Evolutionary conservation across 345 rosid genomes (phyloP).

Genomic region (Dimocarpus longan): DNA sequence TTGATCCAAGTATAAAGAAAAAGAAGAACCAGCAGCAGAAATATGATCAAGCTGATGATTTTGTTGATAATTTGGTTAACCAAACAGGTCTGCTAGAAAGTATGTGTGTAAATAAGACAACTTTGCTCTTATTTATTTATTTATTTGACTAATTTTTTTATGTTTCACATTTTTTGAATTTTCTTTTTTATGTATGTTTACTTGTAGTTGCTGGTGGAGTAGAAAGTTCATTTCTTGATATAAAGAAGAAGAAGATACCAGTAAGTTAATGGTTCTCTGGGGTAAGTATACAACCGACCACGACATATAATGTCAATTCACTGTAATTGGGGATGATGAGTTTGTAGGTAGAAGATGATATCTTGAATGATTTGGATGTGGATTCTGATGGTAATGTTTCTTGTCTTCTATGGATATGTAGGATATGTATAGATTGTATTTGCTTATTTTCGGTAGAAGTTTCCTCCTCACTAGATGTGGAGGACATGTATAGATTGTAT

Average conservation of each 20-base stretch:
- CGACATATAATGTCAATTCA: not conserved
- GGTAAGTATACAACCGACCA: not conserved
- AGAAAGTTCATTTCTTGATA: not conserved
- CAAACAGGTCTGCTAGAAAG: not conserved
- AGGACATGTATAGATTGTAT: not conserved
- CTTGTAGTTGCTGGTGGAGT: not conserved
- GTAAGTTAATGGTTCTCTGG: not conserved
- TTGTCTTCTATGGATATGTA: not conserved
- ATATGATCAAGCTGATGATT: not conserved
- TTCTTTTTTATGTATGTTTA: not conserved
- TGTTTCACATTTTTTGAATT: no score
- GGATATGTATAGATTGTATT: no score
- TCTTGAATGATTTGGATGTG: not conserved
- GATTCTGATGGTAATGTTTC: constrained; percentile 3
- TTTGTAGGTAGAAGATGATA: not conserved
- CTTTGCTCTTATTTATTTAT: no score
- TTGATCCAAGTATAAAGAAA: constrained; percentile 6
- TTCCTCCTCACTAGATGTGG: no score
- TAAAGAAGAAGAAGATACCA: not conserved
- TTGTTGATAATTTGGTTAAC: not conserved
- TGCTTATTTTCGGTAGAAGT: no score
- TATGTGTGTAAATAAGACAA: not conserved
- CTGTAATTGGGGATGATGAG: not conserved
- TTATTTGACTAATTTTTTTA: no score
- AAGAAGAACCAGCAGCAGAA: not conserved